These are phyloP conservation scores for Trypanosoma platydactyli DNA, from an alignment of 208 protist genomes.

Conservation along the genomic window DNA sequence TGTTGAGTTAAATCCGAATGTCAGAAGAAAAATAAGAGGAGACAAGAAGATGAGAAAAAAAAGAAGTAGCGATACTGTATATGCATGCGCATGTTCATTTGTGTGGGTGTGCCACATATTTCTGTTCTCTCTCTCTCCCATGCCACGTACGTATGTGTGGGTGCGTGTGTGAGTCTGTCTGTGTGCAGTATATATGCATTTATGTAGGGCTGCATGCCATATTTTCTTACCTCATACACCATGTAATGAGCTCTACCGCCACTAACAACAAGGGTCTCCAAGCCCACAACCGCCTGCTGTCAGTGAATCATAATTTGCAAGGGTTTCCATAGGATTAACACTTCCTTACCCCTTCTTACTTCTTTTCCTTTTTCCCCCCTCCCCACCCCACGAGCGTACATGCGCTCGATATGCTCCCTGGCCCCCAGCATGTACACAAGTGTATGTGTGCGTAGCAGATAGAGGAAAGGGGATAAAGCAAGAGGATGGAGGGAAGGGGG, in stretches of 20 bases:
- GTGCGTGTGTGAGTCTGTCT: no score
- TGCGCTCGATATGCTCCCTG: not conserved
- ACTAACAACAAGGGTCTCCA: no score
- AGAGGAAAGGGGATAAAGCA: not conserved
- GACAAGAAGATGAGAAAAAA: constrained; percentile 18
- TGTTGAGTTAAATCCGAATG: not conserved
- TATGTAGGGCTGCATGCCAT: no score
- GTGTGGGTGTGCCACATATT: no score
- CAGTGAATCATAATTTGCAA: no score
- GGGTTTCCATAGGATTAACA: not conserved
- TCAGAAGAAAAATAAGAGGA: constrained; percentile 16
- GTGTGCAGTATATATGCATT: no score
- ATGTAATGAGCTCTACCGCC: no score
- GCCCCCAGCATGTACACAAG: not conserved
- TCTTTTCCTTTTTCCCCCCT: not conserved
- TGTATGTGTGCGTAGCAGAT: not conserved
- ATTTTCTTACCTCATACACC: no score
- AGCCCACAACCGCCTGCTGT: no score
- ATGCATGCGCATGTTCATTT: no score
- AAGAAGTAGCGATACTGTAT: constrained; percentile 8
- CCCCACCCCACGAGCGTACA: constrained; percentile 6
- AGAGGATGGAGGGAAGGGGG: not conserved
- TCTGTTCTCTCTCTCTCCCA: no score
- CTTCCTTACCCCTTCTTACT: not conserved
- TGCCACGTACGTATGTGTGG: no score